Conservation (phyloP, 2,329 filamentous ascomycete species). For the Exophiala calicioides region DNA sequence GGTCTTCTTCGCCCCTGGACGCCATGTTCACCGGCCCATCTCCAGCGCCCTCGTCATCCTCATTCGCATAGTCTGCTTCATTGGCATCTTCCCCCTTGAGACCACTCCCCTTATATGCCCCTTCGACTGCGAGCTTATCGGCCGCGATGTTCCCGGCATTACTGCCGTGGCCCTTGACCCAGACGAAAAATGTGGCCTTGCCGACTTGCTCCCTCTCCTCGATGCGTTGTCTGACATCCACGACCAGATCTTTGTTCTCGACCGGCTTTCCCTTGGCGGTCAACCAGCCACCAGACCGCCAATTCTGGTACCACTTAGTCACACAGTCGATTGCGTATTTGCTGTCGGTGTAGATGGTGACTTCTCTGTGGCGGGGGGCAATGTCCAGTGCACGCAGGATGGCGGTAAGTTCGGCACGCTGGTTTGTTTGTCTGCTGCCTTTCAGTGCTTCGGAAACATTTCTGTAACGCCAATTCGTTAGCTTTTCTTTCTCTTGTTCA, state of each 20-base stretch:
- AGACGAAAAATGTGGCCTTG: slow-evolving; percentile 70
- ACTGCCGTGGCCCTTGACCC: slow-evolving; percentile 83
- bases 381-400: slow-evolving; percentile 80
- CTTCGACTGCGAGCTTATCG: slow-evolving; percentile 72
- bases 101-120: slow-evolving; percentile 50
- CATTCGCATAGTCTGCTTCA: slow-evolving; percentile 25
- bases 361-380: slow-evolving; percentile 64
- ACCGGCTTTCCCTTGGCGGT: slow-evolving; percentile 71
- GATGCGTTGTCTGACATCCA: slow-evolving; percentile 69
- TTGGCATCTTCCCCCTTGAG: slow-evolving; percentile 34
- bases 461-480: slow-evolving; percentile 44
- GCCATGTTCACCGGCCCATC: neutral
- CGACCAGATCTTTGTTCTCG: slow-evolving; percentile 82
- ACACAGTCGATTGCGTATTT: slow-evolving; percentile 88
- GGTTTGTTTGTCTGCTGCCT: slow-evolving; percentile 82
- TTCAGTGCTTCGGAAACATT: slow-evolving; percentile 75
- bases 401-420: slow-evolving; percentile 91
- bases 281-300: slow-evolving; percentile 76
- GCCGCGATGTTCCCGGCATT: slow-evolving; percentile 77
- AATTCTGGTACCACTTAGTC: slow-evolving; percentile 77
- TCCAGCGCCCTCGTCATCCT: slow-evolving; percentile 4
- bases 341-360: slow-evolving; percentile 85
- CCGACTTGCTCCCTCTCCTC: slow-evolving; percentile 64
- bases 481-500: slow-evolving; percentile 20
- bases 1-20: slow-evolving; percentile 5